Evolutionary conservation across 2,329 filamentous ascomycete species (phyloP), one percentile per base, ranked within the genome.

Genomic region (Trichoderma koningii): DNA sequence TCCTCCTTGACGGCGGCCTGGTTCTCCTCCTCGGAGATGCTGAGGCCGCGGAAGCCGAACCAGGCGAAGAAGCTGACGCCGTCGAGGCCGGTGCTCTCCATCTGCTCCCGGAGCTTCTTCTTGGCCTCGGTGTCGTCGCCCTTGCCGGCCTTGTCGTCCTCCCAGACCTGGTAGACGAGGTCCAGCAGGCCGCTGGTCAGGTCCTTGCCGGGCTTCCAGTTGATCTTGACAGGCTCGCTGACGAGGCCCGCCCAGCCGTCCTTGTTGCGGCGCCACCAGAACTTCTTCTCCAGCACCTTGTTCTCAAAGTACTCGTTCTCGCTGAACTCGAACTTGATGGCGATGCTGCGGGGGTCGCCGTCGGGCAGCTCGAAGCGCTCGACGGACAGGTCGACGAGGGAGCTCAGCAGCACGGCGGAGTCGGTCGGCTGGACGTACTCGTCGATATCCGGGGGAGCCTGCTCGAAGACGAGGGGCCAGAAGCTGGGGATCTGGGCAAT

Each of bases 401-500:
- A 82, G 47, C 85, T 83, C 68, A 89, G 84, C 66, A 98, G 85
- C 67, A 95, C 80, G 9, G 85, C 84, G 15, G 89, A 87, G 80
- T 98, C 94, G 55, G 85, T 85, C 50, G 92, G 90, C 75, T 92
- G 89, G 75, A 98, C 90, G 82, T 89, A 93, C 78, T 92, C 89
- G 79, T 97, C 93, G 71, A 99, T 85, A 68, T 97, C 92, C 53
- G 85, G 83, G 2, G 93, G 93, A 3, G 91, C 88, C 79, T 93
- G 89, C 81, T 96, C 91, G 76, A 98, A 85, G 65, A 97, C 93
- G 66, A 96, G 86, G n/a, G 91, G 84, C 95, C 95, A 98, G 86
- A 98, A 99, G 80, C 91, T 87, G 71, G 87, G 86, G 74, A 97
- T 93, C 73, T 88, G 83, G 68, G 85, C 78, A 69, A 95, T 81